Conservation (phyloP, 1,139 yeast species). For the Saccharomyces uvarum region DNA sequence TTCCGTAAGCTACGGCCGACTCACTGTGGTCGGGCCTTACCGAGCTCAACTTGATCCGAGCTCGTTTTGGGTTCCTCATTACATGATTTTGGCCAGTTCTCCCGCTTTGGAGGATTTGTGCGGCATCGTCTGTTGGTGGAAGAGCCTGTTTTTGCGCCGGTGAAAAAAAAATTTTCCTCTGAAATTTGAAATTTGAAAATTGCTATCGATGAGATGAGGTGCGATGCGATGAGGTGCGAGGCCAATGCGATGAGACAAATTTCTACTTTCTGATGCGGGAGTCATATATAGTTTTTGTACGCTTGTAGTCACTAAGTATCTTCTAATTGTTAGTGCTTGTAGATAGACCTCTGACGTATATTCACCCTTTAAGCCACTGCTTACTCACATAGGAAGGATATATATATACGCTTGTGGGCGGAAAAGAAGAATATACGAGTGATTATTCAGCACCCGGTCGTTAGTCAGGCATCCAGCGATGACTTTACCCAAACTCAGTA, state of each 20-base stretch:
- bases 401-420: background rate
- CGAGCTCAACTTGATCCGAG: background rate
- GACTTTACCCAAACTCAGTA: background rate
- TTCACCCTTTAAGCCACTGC: background rate
- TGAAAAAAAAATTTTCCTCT: background rate
- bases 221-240: conserved; percentile 1
- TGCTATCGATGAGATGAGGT: background rate
- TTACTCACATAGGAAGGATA: background rate
- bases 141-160: background rate
- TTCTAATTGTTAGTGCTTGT: background rate
- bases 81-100: background rate
- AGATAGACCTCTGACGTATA: background rate
- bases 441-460: background rate
- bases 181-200: background rate
- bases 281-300: background rate
- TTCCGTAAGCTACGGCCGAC: background rate
- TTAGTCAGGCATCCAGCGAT: background rate
- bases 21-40: background rate
- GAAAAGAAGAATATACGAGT: background rate
- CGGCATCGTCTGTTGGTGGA: background rate
- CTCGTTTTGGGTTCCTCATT: background rate
- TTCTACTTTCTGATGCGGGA: background rate
- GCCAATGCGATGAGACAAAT: background rate
- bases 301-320: background rate
- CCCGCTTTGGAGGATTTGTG: background rate